Base-by-base conservation (phyloP, 345 rosid genomes). In the Lepidium didymum region DNA sequence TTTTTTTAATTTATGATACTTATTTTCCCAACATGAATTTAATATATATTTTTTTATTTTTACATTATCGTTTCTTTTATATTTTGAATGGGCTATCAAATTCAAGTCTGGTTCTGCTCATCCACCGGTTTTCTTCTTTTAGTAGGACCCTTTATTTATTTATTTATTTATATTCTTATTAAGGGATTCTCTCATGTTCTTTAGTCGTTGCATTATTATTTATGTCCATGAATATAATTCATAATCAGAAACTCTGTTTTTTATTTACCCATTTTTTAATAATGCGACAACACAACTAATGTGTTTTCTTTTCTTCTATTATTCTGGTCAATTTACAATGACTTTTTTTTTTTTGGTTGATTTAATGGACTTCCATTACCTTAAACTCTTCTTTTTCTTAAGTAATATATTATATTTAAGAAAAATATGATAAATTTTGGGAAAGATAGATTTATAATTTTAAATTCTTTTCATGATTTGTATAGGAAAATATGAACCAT, bases 111-210 rank as follows among this genome's bases (percentile, higher is more conserved):
- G n/a, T n/a, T n/a, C n/a, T n/a, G n/a, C n/a, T n/a, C n/a, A n/a
- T 65, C 67, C 25, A 57, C 10, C 42, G 61, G 67, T 14, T 56
- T 29, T 2, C 7, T 8, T 3, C 6, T 21, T 1, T 55, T 10
- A 2, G 5, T 40, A 37, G 77, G 77, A 15, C 67, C 67, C 38
- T 31, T 23, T 62, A 2, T 11, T 62, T 29, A 41, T 27, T 59
- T 68, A 1, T 25, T 57, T 47, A 15, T 29, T 37, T 49, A 12
- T 36, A 15, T 50, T 1, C 15, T n/a, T 44, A 16, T 13, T 18
- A 14, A 42, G n/a, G 45, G 46, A 42, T 63, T 62, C 69, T 62
- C 62, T 62, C 62, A 56, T 64, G 40, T 64, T 72, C 43, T 29
- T 41, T 37, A 29, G 55, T 65, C 55, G 70, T 37, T 58, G 35